A percentile compares a stretch with the other conserved stretches of the same genome.
phyloP scores from a whole-genome alignment of 768 basidiomycete species.

The Lactifluus echinatus region DNA sequence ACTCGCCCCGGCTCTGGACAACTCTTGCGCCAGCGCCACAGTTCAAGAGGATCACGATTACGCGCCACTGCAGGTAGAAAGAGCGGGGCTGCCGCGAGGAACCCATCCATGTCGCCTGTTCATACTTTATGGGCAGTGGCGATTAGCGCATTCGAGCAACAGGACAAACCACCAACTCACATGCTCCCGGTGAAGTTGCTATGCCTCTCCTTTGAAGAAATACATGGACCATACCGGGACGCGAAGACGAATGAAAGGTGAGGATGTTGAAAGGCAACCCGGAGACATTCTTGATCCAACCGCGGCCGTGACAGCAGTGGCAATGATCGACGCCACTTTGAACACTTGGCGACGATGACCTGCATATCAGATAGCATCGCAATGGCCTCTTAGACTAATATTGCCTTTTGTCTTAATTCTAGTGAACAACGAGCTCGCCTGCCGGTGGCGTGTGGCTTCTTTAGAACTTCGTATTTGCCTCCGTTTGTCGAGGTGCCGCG shows the following conservation, averaged over 20 bases:
- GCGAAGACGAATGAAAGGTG: neutral
- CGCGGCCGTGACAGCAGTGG: too few species aligned
- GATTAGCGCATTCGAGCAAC: neutral
- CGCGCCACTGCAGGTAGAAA: too few species aligned
- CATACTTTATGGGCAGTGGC: neutral
- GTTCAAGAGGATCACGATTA: neutral
- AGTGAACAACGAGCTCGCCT: neutral
- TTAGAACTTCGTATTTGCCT: conserved; percentile 3
- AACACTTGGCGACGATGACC: neutral
- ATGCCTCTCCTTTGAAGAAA: neutral
- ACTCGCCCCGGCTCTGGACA: too few species aligned
- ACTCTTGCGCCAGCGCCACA: conserved; percentile 1
- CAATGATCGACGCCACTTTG: neutral
- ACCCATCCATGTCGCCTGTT: neutral
- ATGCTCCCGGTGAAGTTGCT: too few species aligned
- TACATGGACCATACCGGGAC: neutral
- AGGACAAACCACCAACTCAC: neutral
- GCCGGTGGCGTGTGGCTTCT: neutral
- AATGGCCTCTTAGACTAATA: neutral
- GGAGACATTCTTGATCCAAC: neutral
- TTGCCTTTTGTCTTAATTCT: neutral
- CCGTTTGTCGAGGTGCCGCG: conserved; percentile 13
- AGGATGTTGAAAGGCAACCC: neutral
- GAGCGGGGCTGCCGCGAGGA: too few species aligned
- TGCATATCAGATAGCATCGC: neutral